Percentiles rank a stretch among this genome's conserved stretches.
phyloP scores from a whole-genome alignment of 257 asterid genomes.

The Osmanthus fragrans region DNA sequence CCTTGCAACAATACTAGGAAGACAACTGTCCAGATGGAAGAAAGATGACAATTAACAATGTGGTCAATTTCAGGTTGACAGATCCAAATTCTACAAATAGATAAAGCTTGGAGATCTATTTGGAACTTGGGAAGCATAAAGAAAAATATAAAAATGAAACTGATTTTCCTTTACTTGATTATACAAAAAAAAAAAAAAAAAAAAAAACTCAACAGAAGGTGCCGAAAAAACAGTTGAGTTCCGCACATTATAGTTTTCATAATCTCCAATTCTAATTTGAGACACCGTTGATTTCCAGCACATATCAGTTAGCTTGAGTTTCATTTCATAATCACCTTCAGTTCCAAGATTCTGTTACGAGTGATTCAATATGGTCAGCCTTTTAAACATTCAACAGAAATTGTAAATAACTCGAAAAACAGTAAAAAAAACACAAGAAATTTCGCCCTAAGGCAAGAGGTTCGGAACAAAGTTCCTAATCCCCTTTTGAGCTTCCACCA shows the following conservation, averaged over 20 bases:
- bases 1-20: slow-evolving; percentile 95
- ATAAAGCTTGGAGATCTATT: slow-evolving; percentile 5
- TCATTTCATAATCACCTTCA: neutral
- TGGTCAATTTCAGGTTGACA: slow-evolving; percentile 10
- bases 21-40: slow-evolving; percentile 51
- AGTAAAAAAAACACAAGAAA: too few species aligned
- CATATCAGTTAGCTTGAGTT: neutral
- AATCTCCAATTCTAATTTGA: neutral
- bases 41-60: neutral
- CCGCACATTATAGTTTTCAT: neutral
- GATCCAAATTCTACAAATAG: neutral
- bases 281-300: neutral
- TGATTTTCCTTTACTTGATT: neutral
- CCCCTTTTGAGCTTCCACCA: too few species aligned
- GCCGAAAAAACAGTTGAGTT: neutral
- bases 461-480: too few species aligned
- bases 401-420: too few species aligned
- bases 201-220: neutral
- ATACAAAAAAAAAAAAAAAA: neutral
- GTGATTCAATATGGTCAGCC: too few species aligned
- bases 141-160: neutral
- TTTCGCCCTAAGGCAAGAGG: too few species aligned
- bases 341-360: too few species aligned
- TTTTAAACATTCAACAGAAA: too few species aligned
- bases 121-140: slow-evolving; percentile 8